Evolutionary conservation across 805 yeast species (phyloP).

Genomic region (Nakazawaea ishiwadae): DNA sequence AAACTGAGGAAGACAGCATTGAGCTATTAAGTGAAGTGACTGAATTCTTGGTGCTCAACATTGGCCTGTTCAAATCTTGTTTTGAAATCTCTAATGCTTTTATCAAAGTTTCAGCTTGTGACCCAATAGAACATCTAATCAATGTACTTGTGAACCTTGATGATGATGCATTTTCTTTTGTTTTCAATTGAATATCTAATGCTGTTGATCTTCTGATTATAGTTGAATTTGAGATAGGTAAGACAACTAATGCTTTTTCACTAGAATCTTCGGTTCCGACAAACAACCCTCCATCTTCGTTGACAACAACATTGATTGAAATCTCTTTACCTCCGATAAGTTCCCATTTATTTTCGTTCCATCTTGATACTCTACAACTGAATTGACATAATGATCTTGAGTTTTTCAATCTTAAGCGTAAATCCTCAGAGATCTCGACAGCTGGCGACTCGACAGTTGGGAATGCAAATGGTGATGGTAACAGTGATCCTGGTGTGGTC

Average conservation of each 20-base stretch:
- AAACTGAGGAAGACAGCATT: slow-evolving; percentile 1
- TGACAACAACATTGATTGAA: slow-evolving; percentile 4
- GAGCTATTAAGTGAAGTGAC: slow-evolving; percentile 5
- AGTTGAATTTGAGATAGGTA: slow-evolving; percentile 15
- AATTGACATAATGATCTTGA: slow-evolving; percentile 16
- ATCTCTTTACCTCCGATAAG: slow-evolving; percentile 15
- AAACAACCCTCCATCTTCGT: slow-evolving; percentile 8
- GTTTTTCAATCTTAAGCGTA: not conserved
- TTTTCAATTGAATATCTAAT: slow-evolving; percentile 18
- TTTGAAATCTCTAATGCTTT: slow-evolving; percentile 12
- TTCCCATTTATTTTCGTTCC: slow-evolving; percentile 25
- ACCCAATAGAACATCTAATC: slow-evolving; percentile 9
- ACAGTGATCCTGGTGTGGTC: slow-evolving; percentile 5
- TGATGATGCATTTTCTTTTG: slow-evolving; percentile 2
- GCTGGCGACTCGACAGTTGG: slow-evolving; percentile 7
- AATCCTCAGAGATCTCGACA: slow-evolving; percentile 5
- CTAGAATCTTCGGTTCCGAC: slow-evolving; percentile 4
- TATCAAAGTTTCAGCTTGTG: slow-evolving; percentile 10
- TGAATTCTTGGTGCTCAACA: slow-evolving; percentile 10
- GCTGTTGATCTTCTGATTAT: slow-evolving; percentile 18
- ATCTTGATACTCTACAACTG: slow-evolving; percentile 21
- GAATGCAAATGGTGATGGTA: slow-evolving; percentile 13
- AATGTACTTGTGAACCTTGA: slow-evolving; percentile 7
- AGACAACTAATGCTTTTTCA: slow-evolving; percentile 15
- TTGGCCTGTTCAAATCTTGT: not conserved